Evolutionary conservation across 1,284 basidiomycete species (phyloP).

Genomic region (Apiotrichum sp.): DNA sequence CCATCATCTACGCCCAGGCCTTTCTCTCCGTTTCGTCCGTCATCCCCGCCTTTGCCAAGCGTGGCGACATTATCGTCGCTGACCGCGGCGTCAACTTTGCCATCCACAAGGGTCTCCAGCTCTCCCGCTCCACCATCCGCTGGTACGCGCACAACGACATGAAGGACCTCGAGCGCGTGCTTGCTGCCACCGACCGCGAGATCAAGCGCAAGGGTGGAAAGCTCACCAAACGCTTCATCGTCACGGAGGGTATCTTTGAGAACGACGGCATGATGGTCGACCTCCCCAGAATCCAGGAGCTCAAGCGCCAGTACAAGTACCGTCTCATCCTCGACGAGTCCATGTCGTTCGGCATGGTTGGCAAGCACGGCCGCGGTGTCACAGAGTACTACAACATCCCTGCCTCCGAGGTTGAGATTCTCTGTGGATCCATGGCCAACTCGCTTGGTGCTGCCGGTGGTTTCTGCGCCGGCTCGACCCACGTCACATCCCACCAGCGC

Average conservation of each 20-base stretch:
- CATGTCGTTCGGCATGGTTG: slow-evolving; percentile 86
- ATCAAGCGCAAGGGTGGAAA: slow-evolving; percentile 72
- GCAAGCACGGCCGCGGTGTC: slow-evolving; percentile 85
- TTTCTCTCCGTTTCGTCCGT: slow-evolving; percentile 90
- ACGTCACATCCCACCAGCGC: slow-evolving; percentile 86
- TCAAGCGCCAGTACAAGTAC: slow-evolving; percentile 94
- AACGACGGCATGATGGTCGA: slow-evolving; percentile 87
- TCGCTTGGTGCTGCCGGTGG: slow-evolving; percentile 81
- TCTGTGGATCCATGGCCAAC: slow-evolving; percentile 74
- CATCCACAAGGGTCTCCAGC: slow-evolving; percentile 95
- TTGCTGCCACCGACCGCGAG: slow-evolving; percentile 79
- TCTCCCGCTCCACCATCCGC: slow-evolving; percentile 82
- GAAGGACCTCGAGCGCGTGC: slow-evolving; percentile 78
- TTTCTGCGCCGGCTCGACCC: slow-evolving; percentile 84
- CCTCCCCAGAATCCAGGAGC: slow-evolving; percentile 75
- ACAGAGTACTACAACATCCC: slow-evolving; percentile 91
- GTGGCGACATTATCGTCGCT: slow-evolving; percentile 96
- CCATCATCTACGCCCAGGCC: slow-evolving; percentile 91
- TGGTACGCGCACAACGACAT: slow-evolving; percentile 98
- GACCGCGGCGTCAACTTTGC: slow-evolving; percentile 91
- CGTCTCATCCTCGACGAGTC: slow-evolving; percentile 91
- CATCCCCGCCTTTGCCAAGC: slow-evolving; percentile 95
- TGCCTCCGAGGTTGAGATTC: slow-evolving; percentile 52
- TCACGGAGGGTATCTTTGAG: slow-evolving; percentile 96
- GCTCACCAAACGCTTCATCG: slow-evolving; percentile 86